A percentile compares a stretch with the other conserved stretches of the same genome.
phyloP scores from a whole-genome alignment of 2,329 filamentous ascomycete species.

The Ceratocystis diversiconidia region DNA sequence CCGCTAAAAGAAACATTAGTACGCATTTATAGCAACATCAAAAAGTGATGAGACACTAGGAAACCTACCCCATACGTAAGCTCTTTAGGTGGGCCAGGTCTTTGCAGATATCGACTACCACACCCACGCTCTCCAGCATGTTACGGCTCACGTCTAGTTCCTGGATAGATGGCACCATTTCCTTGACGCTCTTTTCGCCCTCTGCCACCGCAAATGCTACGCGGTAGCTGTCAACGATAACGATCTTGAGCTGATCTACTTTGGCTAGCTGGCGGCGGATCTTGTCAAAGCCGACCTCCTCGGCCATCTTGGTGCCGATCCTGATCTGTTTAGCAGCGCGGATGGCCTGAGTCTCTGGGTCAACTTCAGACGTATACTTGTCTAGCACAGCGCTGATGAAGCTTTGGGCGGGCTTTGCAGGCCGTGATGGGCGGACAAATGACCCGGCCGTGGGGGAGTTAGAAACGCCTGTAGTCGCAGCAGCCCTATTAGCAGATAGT shows the following conservation, averaged over 20 bases:
- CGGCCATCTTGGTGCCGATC: slow-evolving; percentile 68
- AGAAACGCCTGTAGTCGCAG: slow-evolving; percentile 36
- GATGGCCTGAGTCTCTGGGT: slow-evolving; percentile 16
- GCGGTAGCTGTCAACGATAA: slow-evolving; percentile 65
- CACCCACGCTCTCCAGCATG: slow-evolving; percentile 52
- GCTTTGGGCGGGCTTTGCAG: slow-evolving; percentile 50
- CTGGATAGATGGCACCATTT: slow-evolving; percentile 50
- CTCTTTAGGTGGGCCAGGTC: slow-evolving; percentile 51
- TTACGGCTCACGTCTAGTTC: slow-evolving; percentile 82
- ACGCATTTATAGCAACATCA: neutral
- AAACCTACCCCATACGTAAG: slow-evolving; percentile 27
- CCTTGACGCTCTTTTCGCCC: slow-evolving; percentile 29
- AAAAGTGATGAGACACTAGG: neutral
- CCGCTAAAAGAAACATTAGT: slow-evolving; percentile 37
- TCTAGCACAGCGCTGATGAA: slow-evolving; percentile 67
- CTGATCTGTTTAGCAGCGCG: slow-evolving; percentile 36
- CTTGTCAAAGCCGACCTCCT: slow-evolving; percentile 93
- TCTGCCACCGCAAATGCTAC: slow-evolving; percentile 33
- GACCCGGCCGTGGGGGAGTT: slow-evolving; percentile 60
- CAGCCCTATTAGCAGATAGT: neutral
- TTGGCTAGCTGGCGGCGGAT: slow-evolving; percentile 66
- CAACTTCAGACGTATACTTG: slow-evolving; percentile 62
- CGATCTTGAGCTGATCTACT: slow-evolving; percentile 61
- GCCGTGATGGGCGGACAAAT: slow-evolving; percentile 68
- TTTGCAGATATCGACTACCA: slow-evolving; percentile 56